Conservation (phyloP, 148 eudicot species). For the Talinum fruticosum region DNA sequence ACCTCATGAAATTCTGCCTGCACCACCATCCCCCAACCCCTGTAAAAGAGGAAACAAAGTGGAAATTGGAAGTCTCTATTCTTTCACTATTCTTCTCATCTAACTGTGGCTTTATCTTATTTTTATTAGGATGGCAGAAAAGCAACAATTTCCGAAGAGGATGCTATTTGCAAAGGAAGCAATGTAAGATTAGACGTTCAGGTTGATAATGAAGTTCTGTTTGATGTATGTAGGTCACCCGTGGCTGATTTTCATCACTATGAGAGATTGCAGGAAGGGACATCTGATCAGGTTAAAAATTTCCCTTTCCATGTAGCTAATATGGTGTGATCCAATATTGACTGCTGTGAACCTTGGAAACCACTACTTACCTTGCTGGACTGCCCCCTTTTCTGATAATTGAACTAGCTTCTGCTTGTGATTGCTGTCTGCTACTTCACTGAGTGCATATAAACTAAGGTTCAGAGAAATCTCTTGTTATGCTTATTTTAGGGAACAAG, state of each 20-base stretch:
- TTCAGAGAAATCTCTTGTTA: too few species aligned
- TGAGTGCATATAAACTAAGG: too few species aligned
- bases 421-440: too few species aligned
- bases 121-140: slow-evolving; percentile 59
- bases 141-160: slow-evolving; percentile 32
- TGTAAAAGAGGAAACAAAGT: neutral
- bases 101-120: neutral
- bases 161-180: slow-evolving; percentile 35
- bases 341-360: neutral
- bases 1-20: neutral
- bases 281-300: slow-evolving; percentile 48
- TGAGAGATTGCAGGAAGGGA: slow-evolving; percentile 61
- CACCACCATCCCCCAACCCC: neutral
- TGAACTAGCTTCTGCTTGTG: too few species aligned
- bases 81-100: slow-evolving; percentile 7
- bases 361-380: neutral
- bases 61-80: too few species aligned
- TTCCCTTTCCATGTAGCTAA: neutral
- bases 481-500: too few species aligned
- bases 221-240: slow-evolving; percentile 57
- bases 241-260: slow-evolving; percentile 64
- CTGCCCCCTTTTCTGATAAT: too few species aligned
- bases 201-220: slow-evolving; percentile 35
- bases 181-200: slow-evolving; percentile 52
- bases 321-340: neutral